These are phyloP conservation scores for Corymbia citriodora DNA, from an alignment of 441 rosid species.

Conservation along the genomic window DNA sequence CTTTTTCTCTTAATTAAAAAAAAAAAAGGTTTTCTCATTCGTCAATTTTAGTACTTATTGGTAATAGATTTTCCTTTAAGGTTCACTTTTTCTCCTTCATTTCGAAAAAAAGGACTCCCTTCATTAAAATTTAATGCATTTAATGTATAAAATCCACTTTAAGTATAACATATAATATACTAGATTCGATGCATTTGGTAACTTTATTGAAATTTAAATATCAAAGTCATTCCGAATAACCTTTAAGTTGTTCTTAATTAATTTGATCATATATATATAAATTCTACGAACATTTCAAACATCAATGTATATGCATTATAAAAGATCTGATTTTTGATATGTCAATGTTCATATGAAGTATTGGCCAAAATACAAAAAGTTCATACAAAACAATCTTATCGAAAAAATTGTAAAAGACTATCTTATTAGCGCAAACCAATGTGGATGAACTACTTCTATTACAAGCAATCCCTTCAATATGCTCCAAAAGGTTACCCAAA, in stretches of 20 bases:
- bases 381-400: background rate
- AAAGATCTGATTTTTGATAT: background rate
- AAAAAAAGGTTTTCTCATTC: fast-evolving
- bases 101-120: background rate
- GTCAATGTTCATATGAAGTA: background rate
- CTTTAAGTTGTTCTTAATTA: background rate
- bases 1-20: background rate
- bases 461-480: background rate
- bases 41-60: too few relatives aligned
- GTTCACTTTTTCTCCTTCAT: fast-evolving
- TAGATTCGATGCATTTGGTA: background rate
- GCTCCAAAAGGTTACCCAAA: background rate
- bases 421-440: background rate
- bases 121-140: background rate
- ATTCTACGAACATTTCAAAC: fast-evolving
- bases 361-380: too few relatives aligned
- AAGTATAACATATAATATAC: too few relatives aligned
- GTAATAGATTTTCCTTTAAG: fast-evolving
- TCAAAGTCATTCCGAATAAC: fast-evolving
- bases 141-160: background rate
- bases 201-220: background rate
- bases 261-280: background rate
- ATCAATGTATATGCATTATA: too few relatives aligned
- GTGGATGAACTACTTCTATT: background rate
- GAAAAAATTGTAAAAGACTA: background rate